phyloP scores from a whole-genome alignment of 805 yeast genomes.

The Kuraishia cidri region DNA sequence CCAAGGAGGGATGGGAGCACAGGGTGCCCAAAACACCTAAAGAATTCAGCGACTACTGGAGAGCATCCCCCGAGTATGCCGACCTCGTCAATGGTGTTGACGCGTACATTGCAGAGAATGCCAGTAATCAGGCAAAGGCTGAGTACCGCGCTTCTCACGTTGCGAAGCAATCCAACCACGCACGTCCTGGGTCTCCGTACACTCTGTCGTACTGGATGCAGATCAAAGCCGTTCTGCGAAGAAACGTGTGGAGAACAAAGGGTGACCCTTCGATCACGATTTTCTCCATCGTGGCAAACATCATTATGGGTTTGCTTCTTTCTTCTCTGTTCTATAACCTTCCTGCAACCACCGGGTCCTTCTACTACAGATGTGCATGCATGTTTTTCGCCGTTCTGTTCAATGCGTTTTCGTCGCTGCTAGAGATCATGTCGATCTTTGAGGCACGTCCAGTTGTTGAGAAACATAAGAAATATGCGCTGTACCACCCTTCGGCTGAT shows the following conservation, averaged over 20 bases:
- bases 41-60: constrained; percentile 30
- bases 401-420: constrained; percentile 52
- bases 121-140: constrained; percentile 3
- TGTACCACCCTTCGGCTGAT: constrained; percentile 53
- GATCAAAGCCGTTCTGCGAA: constrained; percentile 30
- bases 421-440: constrained; percentile 46
- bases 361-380: constrained; percentile 51
- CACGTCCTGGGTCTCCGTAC: constrained; percentile 39
- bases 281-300: constrained; percentile 31
- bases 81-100: constrained; percentile 25
- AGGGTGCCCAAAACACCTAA: constrained; percentile 24
- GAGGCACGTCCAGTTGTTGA: constrained; percentile 51
- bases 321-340: constrained; percentile 53
- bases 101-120: constrained; percentile 10
- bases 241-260: constrained; percentile 39
- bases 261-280: constrained; percentile 41
- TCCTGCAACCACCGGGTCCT: constrained; percentile 28
- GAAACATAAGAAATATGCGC: constrained; percentile 46
- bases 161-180: constrained; percentile 41
- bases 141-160: constrained; percentile 27
- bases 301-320: constrained; percentile 43
- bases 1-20: constrained; percentile 19
- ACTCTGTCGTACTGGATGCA: constrained; percentile 44
- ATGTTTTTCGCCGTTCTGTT: constrained; percentile 61
- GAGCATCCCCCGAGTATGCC: constrained; percentile 18